Evolutionary conservation across 495 filamentous ascomycete species (phyloP).

Genomic region (Penicillium coffeae): DNA sequence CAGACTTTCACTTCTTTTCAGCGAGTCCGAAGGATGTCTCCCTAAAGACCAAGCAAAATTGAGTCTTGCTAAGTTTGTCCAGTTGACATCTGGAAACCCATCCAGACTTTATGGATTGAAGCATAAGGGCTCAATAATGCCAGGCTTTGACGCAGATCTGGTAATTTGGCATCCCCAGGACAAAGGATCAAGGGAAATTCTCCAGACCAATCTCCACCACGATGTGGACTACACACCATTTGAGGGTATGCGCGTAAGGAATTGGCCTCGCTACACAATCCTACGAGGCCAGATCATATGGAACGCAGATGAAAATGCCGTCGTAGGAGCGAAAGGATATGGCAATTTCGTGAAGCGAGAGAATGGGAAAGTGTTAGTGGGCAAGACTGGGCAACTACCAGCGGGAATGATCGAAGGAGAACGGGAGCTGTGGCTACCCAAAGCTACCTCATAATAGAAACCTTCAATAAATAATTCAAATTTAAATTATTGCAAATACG

Average conservation of each 20-base stretch:
- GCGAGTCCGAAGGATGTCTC: conserved; percentile 4
- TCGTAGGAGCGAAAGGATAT: conserved; percentile 41
- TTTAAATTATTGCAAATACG: too few relatives aligned
- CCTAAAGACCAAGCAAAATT: conserved; percentile 1
- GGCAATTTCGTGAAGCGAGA: conserved; percentile 51
- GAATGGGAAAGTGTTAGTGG: conserved; percentile 1
- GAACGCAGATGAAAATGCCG: conserved; percentile 43
- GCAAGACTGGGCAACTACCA: conserved; percentile 2
- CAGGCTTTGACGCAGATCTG: conserved; percentile 7
- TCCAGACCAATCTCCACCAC: conserved; percentile 2
- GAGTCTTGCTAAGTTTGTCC: conserved; percentile 1
- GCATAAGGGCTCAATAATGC: conserved; percentile 2
- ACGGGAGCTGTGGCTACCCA: conserved; percentile 1
- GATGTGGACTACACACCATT: conserved; percentile 7
- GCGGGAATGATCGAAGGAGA: conserved; percentile 4
- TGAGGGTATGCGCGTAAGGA: conserved; percentile 15
- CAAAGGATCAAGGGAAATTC: background rate
- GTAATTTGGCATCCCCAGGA: conserved; percentile 3
- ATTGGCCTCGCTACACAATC: conserved; percentile 60
- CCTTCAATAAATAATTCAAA: background rate
- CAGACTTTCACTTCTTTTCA: conserved; percentile 4
- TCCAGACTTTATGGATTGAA: conserved; percentile 2
- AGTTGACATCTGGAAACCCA: conserved; percentile 7
- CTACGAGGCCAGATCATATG: conserved; percentile 58
- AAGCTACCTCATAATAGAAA: background rate